Conservation (phyloP, 2,329 filamentous ascomycete genomes). For the Alternaria postmessia region DNA sequence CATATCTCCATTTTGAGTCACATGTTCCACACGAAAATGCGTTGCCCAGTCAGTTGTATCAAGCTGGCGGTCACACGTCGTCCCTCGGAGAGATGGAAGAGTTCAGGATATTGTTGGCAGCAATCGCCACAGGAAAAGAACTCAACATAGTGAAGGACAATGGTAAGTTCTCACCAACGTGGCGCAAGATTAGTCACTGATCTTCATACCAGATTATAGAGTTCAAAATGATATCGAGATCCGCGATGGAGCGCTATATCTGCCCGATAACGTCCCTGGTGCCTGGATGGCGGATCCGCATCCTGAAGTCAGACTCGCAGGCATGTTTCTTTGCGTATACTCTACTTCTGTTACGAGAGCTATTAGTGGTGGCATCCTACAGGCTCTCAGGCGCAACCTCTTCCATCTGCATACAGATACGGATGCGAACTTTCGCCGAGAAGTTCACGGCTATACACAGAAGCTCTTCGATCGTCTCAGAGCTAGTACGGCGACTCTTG, state of each 20-base stretch:
- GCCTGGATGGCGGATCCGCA: constrained; percentile 49
- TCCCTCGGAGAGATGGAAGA: constrained; percentile 32
- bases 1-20: constrained; percentile 47
- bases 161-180: constrained; percentile 31
- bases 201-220: constrained; percentile 31
- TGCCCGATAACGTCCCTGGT: constrained; percentile 57
- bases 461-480: constrained; percentile 77
- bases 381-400: constrained; percentile 70
- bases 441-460: constrained; percentile 76
- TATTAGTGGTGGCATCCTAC: constrained; percentile 69
- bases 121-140: constrained; percentile 57
- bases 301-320: constrained; percentile 72
- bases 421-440: constrained; percentile 85
- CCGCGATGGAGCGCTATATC: constrained; percentile 57
- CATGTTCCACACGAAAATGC: constrained; percentile 33
- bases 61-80: constrained; percentile 12
- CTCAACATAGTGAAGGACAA: constrained; percentile 55
- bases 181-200: background rate
- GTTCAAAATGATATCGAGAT: constrained; percentile 36
- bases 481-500: constrained; percentile 45
- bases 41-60: constrained; percentile 25
- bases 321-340: constrained; percentile 79
- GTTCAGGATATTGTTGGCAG: constrained; percentile 49
- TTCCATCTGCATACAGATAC: constrained; percentile 80
- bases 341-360: constrained; percentile 78